Conservation (phyloP, 1,284 basidiomycete species). For the Vanrija pseudolonga region DNA sequence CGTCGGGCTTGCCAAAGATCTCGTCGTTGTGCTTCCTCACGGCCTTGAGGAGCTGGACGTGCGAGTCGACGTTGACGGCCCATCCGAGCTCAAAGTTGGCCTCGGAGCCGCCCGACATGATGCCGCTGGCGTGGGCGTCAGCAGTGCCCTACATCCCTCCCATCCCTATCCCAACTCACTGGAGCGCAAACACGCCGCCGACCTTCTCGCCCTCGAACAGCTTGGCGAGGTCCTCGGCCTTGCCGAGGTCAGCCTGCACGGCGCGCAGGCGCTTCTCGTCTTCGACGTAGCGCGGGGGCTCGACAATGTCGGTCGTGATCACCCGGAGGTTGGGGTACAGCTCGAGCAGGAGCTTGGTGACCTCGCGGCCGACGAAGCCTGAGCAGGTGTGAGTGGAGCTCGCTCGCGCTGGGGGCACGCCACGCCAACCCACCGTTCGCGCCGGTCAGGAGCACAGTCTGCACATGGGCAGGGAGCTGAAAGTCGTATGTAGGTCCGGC, state of each 20-base stretch:
- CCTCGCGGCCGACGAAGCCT: constrained; percentile 49
- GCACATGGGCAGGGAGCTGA: constrained; percentile 45
- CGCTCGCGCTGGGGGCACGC: not conserved
- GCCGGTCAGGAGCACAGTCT: constrained; percentile 58
- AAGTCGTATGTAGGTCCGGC: constrained; percentile 37
- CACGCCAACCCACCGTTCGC: constrained; percentile 51
- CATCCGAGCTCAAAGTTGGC: constrained; percentile 62
- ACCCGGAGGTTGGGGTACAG: constrained; percentile 52
- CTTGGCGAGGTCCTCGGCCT: constrained; percentile 48
- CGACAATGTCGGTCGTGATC: constrained; percentile 58
- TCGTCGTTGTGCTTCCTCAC: constrained; percentile 50
- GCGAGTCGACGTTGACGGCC: constrained; percentile 60
- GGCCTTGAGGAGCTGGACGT: constrained; percentile 56
- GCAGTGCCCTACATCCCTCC: not conserved
- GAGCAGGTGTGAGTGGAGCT: not conserved
- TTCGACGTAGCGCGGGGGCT: constrained; percentile 52
- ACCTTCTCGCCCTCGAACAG: constrained; percentile 49
- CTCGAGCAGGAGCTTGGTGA: constrained; percentile 51
- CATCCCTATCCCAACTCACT: constrained; percentile 27
- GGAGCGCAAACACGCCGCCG: constrained; percentile 45
- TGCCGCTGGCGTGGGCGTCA: constrained; percentile 50
- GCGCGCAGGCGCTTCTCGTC: constrained; percentile 42
- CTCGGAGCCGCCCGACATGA: constrained; percentile 67
- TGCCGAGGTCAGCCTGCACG: constrained; percentile 57
- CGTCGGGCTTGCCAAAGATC: constrained; percentile 12